Evolutionary conservation across 306 rosid genomes (phyloP), one percentile per base, ranked within the genome.

Genomic region (Pyrus pyrifolia): DNA sequence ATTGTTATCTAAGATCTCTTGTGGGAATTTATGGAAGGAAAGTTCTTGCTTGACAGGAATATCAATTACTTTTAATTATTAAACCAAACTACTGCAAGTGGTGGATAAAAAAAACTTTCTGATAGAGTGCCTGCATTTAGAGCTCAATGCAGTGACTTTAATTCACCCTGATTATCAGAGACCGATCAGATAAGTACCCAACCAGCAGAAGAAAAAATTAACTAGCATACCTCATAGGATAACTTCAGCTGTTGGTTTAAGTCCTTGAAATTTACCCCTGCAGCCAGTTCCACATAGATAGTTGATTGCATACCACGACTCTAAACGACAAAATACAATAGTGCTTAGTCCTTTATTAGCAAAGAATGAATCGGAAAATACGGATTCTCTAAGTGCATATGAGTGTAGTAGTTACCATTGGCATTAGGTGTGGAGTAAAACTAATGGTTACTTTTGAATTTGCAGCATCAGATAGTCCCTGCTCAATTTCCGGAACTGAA

Each of bases 271-370:
- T 81, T 80, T 74, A 88, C 90, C 59, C 96, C 97, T 5, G 92
- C 81, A 85, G 91, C 91, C 97, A 95, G 87, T 84, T 92, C 93
- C 75, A 92, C 95, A 82, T 92, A 95, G 49, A 92, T 95, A 49
- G 96, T 95, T 72, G 97, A 95, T 76, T 92, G 97, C 97, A 95
- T 95, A 58, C 98, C 98, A 29, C 97, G 97, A 67, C 63, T 92
- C 98, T 95, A 60, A 80, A 77, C 72, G 35, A 81, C 67, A 62
- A 73, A 61, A 71, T 40, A 55, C 63, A 44, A 70, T 22, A 75
- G 63, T 17, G 55, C 75, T 59, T 68, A 71, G 68, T 35, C 51
- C n/a, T 23, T 58, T 22, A n/a, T 49, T 40, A 67, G 75, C 69
- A 85, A 76, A 38, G 55, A 51, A 58, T 38, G 49, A 67, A 45